Evolutionary conservation across 108 stramenopile species (phyloP).

Genomic region (Fistulifera solaris): DNA sequence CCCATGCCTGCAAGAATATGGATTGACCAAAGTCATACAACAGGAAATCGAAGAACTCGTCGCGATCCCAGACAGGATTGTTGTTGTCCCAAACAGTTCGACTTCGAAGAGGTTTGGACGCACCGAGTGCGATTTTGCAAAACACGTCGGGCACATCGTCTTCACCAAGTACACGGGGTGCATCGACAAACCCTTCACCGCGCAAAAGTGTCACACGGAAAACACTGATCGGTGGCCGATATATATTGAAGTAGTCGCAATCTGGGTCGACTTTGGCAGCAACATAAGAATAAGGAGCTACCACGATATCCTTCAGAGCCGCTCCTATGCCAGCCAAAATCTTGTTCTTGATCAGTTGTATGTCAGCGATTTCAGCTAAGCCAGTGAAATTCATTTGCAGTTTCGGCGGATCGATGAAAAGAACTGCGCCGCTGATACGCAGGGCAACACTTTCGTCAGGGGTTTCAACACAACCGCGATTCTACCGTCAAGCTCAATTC

Average conservation of each 20-base stretch:
- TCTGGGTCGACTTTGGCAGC: constrained; percentile 32
- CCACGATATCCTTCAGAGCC: constrained; percentile 28
- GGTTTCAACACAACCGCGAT: constrained; percentile 41
- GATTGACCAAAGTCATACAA: constrained; percentile 45
- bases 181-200: constrained; percentile 42
- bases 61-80: constrained; percentile 34
- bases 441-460: constrained; percentile 36
- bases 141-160: constrained; percentile 65
- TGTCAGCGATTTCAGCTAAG: constrained; percentile 36
- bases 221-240: constrained; percentile 43
- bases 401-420: constrained; percentile 55
- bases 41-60: constrained; percentile 42
- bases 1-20: constrained; percentile 39
- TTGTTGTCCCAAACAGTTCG: constrained; percentile 29
- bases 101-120: constrained; percentile 15
- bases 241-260: constrained; percentile 30
- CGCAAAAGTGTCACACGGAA: constrained; percentile 25
- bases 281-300: constrained; percentile 46
- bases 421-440: constrained; percentile 48
- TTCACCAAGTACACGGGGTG: constrained; percentile 28
- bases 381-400: constrained; percentile 49
- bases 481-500: constrained; percentile 48
- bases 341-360: constrained; percentile 25
- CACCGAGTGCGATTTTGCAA: constrained; percentile 33
- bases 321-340: constrained; percentile 18